Conservation (phyloP, 371 early-diverging fungal species). For the Mucor racemosus region DNA sequence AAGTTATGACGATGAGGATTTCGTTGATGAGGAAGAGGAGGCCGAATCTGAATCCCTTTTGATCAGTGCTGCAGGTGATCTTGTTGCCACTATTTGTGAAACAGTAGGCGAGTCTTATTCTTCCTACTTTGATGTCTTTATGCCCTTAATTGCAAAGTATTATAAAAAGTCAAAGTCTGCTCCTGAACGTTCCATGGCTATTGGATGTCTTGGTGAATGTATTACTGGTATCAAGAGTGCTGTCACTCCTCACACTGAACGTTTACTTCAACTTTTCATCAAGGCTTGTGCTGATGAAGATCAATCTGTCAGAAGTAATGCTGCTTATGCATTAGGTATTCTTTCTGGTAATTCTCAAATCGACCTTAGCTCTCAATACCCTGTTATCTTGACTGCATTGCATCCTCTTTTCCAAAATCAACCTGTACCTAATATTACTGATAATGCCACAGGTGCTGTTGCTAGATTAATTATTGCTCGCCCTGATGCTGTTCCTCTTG, state of each 20-base stretch:
- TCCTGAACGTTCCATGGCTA: slow-evolving; percentile 87
- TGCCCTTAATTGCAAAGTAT: slow-evolving; percentile 83
- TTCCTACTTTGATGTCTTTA: slow-evolving; percentile 73
- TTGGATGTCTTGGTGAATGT: slow-evolving; percentile 87
- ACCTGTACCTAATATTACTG: slow-evolving; percentile 69
- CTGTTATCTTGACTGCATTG: slow-evolving; percentile 70
- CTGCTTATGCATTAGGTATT: slow-evolving; percentile 83
- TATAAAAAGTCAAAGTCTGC: slow-evolving; percentile 75
- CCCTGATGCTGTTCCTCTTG: slow-evolving; percentile 75
- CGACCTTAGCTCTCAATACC: slow-evolving; percentile 76
- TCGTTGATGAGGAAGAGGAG: slow-evolving; percentile 80
- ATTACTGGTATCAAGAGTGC: slow-evolving; percentile 74
- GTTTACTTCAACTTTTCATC: slow-evolving; percentile 65
- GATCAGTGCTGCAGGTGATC: slow-evolving; percentile 82
- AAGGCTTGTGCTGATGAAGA: slow-evolving; percentile 78
- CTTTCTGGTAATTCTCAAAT: slow-evolving; percentile 70
- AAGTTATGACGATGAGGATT: slow-evolving; percentile 72
- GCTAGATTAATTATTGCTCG: slow-evolving; percentile 53
- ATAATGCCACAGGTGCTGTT: slow-evolving; percentile 76
- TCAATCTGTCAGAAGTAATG: slow-evolving; percentile 85
- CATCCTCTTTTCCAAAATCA: slow-evolving; percentile 74
- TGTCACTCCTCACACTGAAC: slow-evolving; percentile 80
- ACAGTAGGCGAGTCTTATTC: slow-evolving; percentile 78
- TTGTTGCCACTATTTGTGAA: slow-evolving; percentile 77
- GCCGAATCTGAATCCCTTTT: slow-evolving; percentile 85